Percentiles rank a stretch among this genome's conserved stretches.
Evolutionary conservation across 108 stramenopile species (phyloP).

Genomic region (Fragilaria crotonensis): DNA sequence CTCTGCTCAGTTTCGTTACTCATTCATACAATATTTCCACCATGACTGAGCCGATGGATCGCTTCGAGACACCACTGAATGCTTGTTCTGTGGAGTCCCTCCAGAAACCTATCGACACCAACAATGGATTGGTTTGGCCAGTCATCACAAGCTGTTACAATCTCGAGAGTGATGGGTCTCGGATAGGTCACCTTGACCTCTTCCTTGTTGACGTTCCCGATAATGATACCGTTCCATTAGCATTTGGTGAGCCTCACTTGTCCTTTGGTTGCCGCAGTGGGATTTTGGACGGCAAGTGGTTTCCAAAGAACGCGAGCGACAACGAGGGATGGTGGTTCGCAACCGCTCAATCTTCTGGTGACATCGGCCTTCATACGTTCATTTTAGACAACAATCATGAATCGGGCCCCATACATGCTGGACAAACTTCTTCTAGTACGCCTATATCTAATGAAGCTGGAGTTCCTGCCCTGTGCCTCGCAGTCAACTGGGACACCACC

Average conservation of each 20-base stretch:
- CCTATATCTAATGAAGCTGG: background rate
- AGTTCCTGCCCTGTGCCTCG: slow-evolving; percentile 36
- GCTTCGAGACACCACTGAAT: slow-evolving; percentile 41
- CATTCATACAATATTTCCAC: too few species aligned
- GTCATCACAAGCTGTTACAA: slow-evolving; percentile 73
- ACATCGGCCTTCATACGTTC: slow-evolving; percentile 18
- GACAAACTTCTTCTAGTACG: background rate
- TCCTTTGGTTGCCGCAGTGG: slow-evolving; percentile 25
- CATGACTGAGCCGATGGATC: too few species aligned
- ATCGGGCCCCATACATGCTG: background rate
- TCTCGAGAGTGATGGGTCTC: slow-evolving; percentile 34
- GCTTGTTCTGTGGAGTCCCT: slow-evolving; percentile 68
- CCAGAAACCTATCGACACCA: slow-evolving; percentile 5
- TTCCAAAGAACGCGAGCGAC: background rate
- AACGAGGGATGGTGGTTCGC: slow-evolving; percentile 19
- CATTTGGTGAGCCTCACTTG: background rate
- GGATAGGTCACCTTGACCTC: slow-evolving; percentile 28
- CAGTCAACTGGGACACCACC: slow-evolving; percentile 31
- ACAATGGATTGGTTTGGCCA: slow-evolving; percentile 16
- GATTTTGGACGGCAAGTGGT: slow-evolving; percentile 83
- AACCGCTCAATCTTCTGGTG: slow-evolving; percentile 45
- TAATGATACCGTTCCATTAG: background rate
- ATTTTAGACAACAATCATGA: background rate
- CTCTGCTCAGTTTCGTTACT: too few species aligned
- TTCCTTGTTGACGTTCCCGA: slow-evolving; percentile 17